phyloP scores from a whole-genome alignment of 441 rosid genomes.

The Flueggea neowawraea region DNA sequence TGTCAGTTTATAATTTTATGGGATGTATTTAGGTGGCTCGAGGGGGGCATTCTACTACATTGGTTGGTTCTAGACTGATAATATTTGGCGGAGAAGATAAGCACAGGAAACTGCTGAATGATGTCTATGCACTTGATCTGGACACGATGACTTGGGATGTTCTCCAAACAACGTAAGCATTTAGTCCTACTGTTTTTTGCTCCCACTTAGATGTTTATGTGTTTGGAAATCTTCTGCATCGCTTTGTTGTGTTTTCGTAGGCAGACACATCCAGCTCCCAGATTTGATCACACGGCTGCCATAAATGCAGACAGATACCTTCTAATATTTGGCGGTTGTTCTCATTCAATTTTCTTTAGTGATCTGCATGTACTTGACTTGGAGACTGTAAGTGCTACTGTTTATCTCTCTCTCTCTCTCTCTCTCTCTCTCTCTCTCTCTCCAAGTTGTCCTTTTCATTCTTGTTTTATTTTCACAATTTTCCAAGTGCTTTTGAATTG shows the following conservation, averaged over 20 bases:
- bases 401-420: background rate
- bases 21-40: constrained; percentile 62
- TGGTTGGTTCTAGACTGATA: constrained; percentile 68
- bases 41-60: constrained; percentile 87
- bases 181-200: constrained; percentile 12
- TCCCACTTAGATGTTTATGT: constrained; percentile 10
- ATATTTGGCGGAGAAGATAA: constrained; percentile 95
- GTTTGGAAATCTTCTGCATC: constrained; percentile 25
- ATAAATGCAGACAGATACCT: constrained; percentile 74
- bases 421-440: background rate
- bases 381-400: constrained; percentile 58
- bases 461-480: background rate
- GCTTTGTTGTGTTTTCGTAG: constrained; percentile 48
- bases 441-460: background rate
- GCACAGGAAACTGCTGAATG: constrained; percentile 76
- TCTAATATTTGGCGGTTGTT: constrained; percentile 91
- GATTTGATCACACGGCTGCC: constrained; percentile 96
- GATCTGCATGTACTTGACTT: constrained; percentile 95
- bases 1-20: constrained; percentile 3
- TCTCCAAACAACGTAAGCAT: constrained; percentile 61
- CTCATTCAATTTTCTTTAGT: constrained; percentile 83
- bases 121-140: constrained; percentile 70
- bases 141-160: constrained; percentile 87
- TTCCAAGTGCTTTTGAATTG: background rate
- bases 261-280: constrained; percentile 93